A percentile compares a stretch with the other conserved stretches of the same genome.
Conservation (phyloP, 805 yeast genomes). For the Hanseniaspora clermontiae region DNA sequence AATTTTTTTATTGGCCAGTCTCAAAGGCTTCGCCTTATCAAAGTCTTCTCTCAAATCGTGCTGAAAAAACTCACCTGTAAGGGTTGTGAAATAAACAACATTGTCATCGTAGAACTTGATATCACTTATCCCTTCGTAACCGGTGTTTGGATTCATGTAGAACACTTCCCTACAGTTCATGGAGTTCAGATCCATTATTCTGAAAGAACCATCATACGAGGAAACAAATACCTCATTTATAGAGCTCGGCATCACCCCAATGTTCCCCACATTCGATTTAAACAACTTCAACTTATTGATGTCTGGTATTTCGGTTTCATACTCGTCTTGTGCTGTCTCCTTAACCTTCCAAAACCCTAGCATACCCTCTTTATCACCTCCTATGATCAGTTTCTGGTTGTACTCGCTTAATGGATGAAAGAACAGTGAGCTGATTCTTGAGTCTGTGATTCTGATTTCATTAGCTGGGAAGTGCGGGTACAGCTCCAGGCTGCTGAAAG, state of each 20-base stretch:
- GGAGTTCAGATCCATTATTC: constrained; percentile 55
- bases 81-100: constrained; percentile 57
- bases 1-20: constrained; percentile 80
- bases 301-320: constrained; percentile 33
- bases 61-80: constrained; percentile 67
- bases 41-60: constrained; percentile 49
- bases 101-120: constrained; percentile 47
- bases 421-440: constrained; percentile 57
- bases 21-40: constrained; percentile 29
- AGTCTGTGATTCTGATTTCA: constrained; percentile 53
- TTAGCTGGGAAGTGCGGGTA: constrained; percentile 51
- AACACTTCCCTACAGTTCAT: constrained; percentile 49
- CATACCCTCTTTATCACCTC: constrained; percentile 82
- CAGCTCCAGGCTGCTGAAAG: constrained; percentile 34
- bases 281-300: constrained; percentile 62
- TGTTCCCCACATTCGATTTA: constrained; percentile 55
- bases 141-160: constrained; percentile 42
- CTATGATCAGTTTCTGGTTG: constrained; percentile 48
- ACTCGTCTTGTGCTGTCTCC: constrained; percentile 17
- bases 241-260: constrained; percentile 40
- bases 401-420: constrained; percentile 58
- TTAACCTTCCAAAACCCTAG: constrained; percentile 76
- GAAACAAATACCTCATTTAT: constrained; percentile 50
- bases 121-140: constrained; percentile 62
- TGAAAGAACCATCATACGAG: constrained; percentile 79